Percentiles rank a stretch among this genome's conserved stretches.
These are phyloP conservation scores for Nelumbo lutea DNA, from an alignment of 164 flowering plant species.

Conservation along the genomic window DNA sequence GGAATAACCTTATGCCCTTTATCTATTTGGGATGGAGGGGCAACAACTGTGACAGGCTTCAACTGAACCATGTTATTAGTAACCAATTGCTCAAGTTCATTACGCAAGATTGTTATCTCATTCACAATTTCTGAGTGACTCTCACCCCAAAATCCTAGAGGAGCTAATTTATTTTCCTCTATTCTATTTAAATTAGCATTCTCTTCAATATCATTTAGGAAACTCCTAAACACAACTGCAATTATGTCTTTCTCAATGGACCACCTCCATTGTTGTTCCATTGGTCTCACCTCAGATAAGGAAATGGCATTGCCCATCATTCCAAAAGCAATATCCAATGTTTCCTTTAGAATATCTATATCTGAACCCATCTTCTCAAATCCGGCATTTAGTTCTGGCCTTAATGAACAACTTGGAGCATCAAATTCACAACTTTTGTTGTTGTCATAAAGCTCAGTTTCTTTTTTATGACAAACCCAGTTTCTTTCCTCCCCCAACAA, in stretches of 20 bases:
- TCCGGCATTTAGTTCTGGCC: constrained; percentile 23
- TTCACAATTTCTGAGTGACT: constrained; percentile 31
- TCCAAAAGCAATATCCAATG: constrained; percentile 58
- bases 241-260: constrained; percentile 43
- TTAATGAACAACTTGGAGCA: constrained; percentile 3
- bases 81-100: constrained; percentile 33
- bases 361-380: constrained; percentile 59
- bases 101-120: constrained; percentile 31
- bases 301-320: constrained; percentile 51
- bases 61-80: constrained; percentile 15
- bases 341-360: constrained; percentile 55
- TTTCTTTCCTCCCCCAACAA: constrained; percentile 14
- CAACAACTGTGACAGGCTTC: constrained; percentile 1
- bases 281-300: constrained; percentile 38
- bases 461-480: neutral
- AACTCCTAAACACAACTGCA: constrained; percentile 30
- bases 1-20: constrained; percentile 10
- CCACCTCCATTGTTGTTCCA: constrained; percentile 59
- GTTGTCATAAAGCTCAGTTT: neutral
- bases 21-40: constrained; percentile 11
- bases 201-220: constrained; percentile 31
- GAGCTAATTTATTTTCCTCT: constrained; percentile 9
- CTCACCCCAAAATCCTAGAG: constrained; percentile 8
- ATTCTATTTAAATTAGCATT: constrained; percentile 15
- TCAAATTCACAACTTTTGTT: constrained; percentile 2